Percentiles rank a stretch among this genome's conserved stretches.
phyloP scores from a whole-genome alignment of 345 rosid genomes.

The Melaleuca alternifolia region DNA sequence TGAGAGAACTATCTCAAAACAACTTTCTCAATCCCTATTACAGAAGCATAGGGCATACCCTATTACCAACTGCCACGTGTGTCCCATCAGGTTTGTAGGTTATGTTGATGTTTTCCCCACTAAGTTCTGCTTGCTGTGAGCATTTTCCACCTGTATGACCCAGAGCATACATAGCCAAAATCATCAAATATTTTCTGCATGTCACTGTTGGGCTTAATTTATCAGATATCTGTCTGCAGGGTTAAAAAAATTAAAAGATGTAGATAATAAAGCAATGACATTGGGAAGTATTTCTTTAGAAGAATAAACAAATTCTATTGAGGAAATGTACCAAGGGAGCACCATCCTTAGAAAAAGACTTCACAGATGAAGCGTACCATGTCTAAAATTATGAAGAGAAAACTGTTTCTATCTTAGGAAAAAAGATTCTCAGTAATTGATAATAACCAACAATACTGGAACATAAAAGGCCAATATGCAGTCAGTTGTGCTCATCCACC shows the following conservation, averaged over 20 bases:
- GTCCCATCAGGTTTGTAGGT: constrained; percentile 94
- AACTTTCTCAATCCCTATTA: background rate
- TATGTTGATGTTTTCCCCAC: constrained; percentile 96
- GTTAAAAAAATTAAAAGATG: background rate
- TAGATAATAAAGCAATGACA: background rate
- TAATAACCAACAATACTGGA: background rate
- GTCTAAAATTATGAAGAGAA: background rate
- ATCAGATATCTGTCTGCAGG: background rate
- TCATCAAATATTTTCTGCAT: background rate
- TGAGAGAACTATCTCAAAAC: background rate
- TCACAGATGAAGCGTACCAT: background rate
- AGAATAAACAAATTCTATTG: background rate
- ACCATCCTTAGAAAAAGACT: background rate
- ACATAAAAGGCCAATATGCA: background rate
- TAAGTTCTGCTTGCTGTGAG: constrained; percentile 89
- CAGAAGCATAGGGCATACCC: constrained; percentile 43
- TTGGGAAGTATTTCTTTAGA: background rate
- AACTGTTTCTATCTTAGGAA: background rate
- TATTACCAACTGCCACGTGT: constrained; percentile 89
- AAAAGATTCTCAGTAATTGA: background rate
- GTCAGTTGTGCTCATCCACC: background rate
- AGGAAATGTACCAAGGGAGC: background rate
- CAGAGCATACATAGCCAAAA: background rate
- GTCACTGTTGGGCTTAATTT: background rate
- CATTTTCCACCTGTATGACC: constrained; percentile 77